A percentile compares a stretch with the other conserved stretches of the same genome.
These are phyloP conservation scores for Solanum hybrid DNA, from an alignment of 305 asterid species.

Conservation along the genomic window DNA sequence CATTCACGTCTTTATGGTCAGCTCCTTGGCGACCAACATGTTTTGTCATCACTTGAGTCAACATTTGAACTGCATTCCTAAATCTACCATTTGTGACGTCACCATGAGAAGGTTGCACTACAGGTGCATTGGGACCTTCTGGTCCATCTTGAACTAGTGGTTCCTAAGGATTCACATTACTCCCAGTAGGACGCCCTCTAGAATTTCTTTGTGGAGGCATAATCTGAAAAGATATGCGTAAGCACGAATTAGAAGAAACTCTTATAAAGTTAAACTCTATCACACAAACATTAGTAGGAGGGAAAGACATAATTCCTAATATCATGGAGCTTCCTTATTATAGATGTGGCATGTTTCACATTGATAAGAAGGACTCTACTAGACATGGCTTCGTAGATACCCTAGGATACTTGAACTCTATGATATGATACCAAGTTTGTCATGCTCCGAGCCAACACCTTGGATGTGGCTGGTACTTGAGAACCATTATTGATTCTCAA, in stretches of 20 bases:
- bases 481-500: background rate
- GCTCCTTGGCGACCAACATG: background rate
- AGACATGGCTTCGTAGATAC: background rate
- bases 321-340: background rate
- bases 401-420: background rate
- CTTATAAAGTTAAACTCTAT: background rate
- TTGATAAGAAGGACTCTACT: background rate
- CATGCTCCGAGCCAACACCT: background rate
- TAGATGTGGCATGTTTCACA: background rate
- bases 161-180: background rate
- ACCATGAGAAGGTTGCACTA: background rate
- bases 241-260: background rate
- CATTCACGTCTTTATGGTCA: background rate
- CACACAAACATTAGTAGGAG: background rate
- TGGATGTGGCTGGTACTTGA: background rate
- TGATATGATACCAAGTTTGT: background rate
- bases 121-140: background rate
- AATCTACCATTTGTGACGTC: background rate
- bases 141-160: background rate
- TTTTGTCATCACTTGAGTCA: background rate
- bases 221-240: too few relatives aligned
- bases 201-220: background rate
- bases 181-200: background rate
- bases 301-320: background rate
- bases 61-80: too few relatives aligned